Evolutionary conservation across 108 stramenopile genomes (phyloP).

Genomic region (Halocafeteria seosinensis): DNA sequence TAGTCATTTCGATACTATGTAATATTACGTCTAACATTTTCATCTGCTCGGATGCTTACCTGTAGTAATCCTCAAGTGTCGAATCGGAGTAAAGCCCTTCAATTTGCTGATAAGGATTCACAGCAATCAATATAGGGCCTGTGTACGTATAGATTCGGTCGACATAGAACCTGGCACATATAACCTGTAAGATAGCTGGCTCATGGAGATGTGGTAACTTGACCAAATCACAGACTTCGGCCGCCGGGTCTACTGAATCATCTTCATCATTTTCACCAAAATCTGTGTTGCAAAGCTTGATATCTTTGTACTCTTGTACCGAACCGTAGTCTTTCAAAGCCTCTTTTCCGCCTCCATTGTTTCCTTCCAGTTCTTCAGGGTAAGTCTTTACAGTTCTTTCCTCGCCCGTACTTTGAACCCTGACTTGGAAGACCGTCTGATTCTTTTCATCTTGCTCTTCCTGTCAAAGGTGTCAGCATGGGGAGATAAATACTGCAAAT

Average conservation of each 20-base stretch:
- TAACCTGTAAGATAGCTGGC: conserved; percentile 82
- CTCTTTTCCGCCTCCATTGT: too few relatives aligned
- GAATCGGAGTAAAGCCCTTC: conserved; percentile 25
- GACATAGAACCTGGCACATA: conserved; percentile 56
- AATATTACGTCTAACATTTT: too few relatives aligned
- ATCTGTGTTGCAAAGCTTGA: neutral
- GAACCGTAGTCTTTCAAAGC: too few relatives aligned
- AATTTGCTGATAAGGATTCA: conserved; percentile 44
- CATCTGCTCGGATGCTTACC: too few relatives aligned
- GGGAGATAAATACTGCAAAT: too few relatives aligned
- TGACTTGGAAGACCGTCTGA: too few relatives aligned
- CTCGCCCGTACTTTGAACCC: too few relatives aligned
- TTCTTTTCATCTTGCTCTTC: too few relatives aligned
- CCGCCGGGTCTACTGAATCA: neutral
- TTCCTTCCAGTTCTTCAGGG: too few relatives aligned
- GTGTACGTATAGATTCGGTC: conserved; percentile 35
- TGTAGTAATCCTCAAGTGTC: conserved; percentile 29
- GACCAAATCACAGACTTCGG: conserved; percentile 55
- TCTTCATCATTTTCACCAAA: neutral
- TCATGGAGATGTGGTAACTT: conserved; percentile 88
- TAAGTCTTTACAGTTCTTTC: too few relatives aligned
- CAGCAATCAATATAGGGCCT: conserved; percentile 42
- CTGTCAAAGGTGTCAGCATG: conserved; percentile 19
- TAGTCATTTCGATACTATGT: too few relatives aligned
- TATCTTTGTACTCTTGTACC: neutral